Base-by-base conservation (phyloP, 176 grass and related monocot genomes). In the Phoenix dactylifera region DNA sequence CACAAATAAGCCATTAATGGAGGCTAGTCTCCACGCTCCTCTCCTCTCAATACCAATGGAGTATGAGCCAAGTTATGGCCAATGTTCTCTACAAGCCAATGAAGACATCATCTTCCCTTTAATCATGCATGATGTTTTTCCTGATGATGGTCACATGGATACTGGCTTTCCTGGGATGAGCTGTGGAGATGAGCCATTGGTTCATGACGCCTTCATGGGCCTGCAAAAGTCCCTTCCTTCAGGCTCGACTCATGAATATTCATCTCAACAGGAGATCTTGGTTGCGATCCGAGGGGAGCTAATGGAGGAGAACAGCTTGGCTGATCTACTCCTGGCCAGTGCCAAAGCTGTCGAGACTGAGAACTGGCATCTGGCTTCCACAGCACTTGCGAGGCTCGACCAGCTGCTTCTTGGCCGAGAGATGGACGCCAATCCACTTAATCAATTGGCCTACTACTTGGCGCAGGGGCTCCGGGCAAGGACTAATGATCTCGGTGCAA, bases 251-350 rank as follows among this genome's bases (percentile, higher is more conserved):
- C 52, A 49, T 44, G 23, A 30, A 6, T 30, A 16, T 15, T 70
- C 63, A 69, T 60, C 58, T 26, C 59, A 73, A 58, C 68, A n/a
- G 58, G 68, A 32, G 55, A 73, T 73, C 29, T 66, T 86, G 73
- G 64, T 24, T 0, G 59, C 69, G 20, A 77, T 86, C 44, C 69
- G 81, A 61, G 77, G 80, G 49, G 77, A 80, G 62, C 72, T 76
- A 39, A 80, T 80, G 77, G 72, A 85, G 63, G 77, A 80, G 59
- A 64, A 77, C 60, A 81, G 74, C 54, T 24, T 77, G 50, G 66
- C 69, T n/a, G 77, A 81, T 65, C 83, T 86, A 59, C 77, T 86
- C 1, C 66, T 77, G 22, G 67, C 73, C 54, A 69, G 63, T 50
- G 83, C 73, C n/a, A 74, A 81, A 57, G 83, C 83, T 0, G 73